Base-by-base conservation (phyloP, 345 rosid genomes). In the Cardamine resedifolia region DNA sequence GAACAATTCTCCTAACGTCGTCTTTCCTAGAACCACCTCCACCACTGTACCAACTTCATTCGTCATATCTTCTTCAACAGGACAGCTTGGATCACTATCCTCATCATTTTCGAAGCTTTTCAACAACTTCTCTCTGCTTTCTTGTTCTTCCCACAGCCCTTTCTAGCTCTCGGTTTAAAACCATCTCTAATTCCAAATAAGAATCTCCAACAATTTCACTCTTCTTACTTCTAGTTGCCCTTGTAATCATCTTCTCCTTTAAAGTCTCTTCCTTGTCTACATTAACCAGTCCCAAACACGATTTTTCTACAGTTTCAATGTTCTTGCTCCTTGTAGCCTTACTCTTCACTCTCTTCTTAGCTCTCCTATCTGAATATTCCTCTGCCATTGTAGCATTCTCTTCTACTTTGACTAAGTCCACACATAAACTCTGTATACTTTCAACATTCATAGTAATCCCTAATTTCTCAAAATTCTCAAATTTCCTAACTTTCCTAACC, bases 1-100 rank as follows among this genome's bases (percentile, higher is more conserved):
- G 50, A 91, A 85, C 87, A 85, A 89, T 47, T 85, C 81, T 65
- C 80, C 80, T 39, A 87, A 26, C 6, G 85, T 84, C 83, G 86
- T 84, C 80, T 74, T 84, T 64, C 80, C 80, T 75, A 84, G 71
- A 71, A 75, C 78, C 36, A 61, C 7, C 23, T 56, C 31, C 63
- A 50, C 63, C 19, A 38, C 57, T 19, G 41, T 30, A 19, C 39
- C 57, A 28, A 11, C 18, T 23, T 33, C 70, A 50, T 34, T 65
- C 19, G 31, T 50, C 47, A 65, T 49, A 16, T 6, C 43, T 11
- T 64, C 56, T 64, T 47, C 70, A 31, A 31, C 33, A 20, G 15
- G 14, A 49, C 11, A 47, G 14, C 55, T 64, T 31, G 5, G 26
- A 34, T 52, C 70, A 38, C 2, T 18, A 14, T 8, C 7, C 44